Conservation (phyloP, 192 early-diverging fungal species). For the Rhizoclosmatium globosum region DNA sequence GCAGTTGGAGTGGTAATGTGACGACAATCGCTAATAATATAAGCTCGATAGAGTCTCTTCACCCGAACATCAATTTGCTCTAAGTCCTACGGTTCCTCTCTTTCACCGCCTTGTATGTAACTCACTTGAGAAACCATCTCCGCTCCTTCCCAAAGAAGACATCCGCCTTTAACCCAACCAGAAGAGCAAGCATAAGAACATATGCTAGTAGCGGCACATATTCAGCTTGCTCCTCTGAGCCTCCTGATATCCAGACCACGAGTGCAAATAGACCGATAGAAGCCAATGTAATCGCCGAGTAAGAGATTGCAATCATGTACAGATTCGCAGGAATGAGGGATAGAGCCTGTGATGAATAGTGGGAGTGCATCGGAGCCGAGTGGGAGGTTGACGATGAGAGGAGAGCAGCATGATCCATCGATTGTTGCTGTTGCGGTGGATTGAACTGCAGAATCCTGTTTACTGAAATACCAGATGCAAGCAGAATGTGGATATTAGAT, state of each 20-base stretch:
- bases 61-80: too few relatives aligned
- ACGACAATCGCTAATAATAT: too few relatives aligned
- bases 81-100: too few relatives aligned
- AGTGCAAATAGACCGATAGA: constrained; percentile 38
- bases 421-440: background rate
- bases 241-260: constrained; percentile 31
- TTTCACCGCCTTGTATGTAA: too few relatives aligned
- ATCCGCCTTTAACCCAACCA: constrained; percentile 31
- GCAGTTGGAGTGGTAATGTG: too few relatives aligned
- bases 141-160: constrained; percentile 47
- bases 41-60: too few relatives aligned
- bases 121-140: constrained; percentile 44
- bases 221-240: constrained; percentile 46
- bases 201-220: constrained; percentile 47
- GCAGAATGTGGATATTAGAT: constrained; percentile 53
- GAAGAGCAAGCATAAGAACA: constrained; percentile 28
- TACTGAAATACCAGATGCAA: constrained; percentile 46
- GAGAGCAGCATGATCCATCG: background rate
- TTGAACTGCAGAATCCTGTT: constrained; percentile 35
- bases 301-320: constrained; percentile 46
- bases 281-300: constrained; percentile 33
- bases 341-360: background rate
- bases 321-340: constrained; percentile 25
- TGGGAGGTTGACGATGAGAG: constrained; percentile 1
- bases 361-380: background rate